Percentiles rank a stretch among this genome's conserved stretches.
These are phyloP conservation scores for Cucumis cinereus DNA, from an alignment of 306 rosid genomes.

Conservation along the genomic window DNA sequence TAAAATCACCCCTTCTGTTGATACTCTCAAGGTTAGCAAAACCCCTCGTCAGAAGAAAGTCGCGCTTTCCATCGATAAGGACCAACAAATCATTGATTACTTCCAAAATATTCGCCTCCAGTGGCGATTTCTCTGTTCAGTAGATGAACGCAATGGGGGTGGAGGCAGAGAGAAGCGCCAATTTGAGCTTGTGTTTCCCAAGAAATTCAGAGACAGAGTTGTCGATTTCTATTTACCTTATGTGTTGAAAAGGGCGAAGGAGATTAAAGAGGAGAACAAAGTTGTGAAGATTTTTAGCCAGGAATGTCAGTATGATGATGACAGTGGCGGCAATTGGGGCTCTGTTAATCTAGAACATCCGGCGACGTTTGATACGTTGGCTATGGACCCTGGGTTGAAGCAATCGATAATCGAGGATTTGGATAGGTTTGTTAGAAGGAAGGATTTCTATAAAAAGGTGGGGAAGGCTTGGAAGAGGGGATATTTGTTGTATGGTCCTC, in stretches of 20 bases:
- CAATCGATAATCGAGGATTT: not conserved
- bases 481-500: not conserved
- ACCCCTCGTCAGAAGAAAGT: not conserved
- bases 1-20: not conserved
- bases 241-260: not conserved
- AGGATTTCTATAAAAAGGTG: not conserved
- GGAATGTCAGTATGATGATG: not conserved
- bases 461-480: constrained; percentile 8
- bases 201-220: not conserved
- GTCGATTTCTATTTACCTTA: not conserved
- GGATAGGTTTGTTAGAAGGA: not conserved
- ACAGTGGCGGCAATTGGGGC: not conserved
- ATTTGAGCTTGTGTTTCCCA: not conserved
- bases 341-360: not conserved
- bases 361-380: not conserved
- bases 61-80: not conserved
- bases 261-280: not conserved
- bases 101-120: not conserved
- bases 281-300: not conserved
- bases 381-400: not conserved
- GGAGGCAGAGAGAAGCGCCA: not conserved
- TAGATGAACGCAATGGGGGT: not conserved
- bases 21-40: not conserved
- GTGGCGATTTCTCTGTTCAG: not conserved
- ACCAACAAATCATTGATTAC: not conserved